Conservation (phyloP, 2,329 filamentous ascomycete species). For the Diaporthe caulivora region DNA sequence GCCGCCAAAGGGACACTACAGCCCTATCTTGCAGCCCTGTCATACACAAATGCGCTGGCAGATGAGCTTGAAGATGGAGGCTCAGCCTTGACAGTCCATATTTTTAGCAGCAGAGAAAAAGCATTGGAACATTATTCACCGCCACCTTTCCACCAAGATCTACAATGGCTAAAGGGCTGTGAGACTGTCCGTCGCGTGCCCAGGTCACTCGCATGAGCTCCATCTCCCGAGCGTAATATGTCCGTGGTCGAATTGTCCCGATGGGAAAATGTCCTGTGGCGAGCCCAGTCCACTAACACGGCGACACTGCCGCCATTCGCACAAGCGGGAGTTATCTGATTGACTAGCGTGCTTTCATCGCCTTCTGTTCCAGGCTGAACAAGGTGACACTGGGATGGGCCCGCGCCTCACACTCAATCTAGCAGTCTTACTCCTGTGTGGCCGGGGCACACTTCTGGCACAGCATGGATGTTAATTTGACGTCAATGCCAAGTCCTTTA, state of each 20-base stretch:
- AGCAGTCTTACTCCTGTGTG: background rate
- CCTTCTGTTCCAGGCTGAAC: conserved; percentile 14
- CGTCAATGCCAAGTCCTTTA: conserved; percentile 19
- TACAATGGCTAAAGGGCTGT: background rate
- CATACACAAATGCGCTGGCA: conserved; percentile 7
- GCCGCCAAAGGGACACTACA: background rate
- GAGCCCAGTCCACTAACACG: conserved; percentile 14
- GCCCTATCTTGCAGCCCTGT: conserved; percentile 11
- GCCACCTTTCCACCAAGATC: conserved; percentile 11
- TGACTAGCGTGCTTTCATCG: conserved; percentile 10
- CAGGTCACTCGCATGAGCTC: background rate
- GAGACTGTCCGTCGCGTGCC: conserved; percentile 1
- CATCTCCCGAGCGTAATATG: background rate
- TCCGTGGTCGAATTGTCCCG: background rate
- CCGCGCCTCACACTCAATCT: conserved; percentile 1
- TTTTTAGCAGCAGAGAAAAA: conserved; percentile 16
- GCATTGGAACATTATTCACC: conserved; percentile 1
- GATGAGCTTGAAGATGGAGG: conserved; percentile 16
- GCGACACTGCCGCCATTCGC: background rate
- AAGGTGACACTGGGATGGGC: conserved; percentile 4
- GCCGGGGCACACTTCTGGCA: background rate
- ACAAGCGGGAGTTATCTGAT: background rate
- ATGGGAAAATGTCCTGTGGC: background rate
- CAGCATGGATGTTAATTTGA: conserved; percentile 24
- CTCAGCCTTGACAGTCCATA: conserved; percentile 23